phyloP scores from a whole-genome alignment of 2,329 filamentous ascomycete species.

The Pezicula carpinea region DNA sequence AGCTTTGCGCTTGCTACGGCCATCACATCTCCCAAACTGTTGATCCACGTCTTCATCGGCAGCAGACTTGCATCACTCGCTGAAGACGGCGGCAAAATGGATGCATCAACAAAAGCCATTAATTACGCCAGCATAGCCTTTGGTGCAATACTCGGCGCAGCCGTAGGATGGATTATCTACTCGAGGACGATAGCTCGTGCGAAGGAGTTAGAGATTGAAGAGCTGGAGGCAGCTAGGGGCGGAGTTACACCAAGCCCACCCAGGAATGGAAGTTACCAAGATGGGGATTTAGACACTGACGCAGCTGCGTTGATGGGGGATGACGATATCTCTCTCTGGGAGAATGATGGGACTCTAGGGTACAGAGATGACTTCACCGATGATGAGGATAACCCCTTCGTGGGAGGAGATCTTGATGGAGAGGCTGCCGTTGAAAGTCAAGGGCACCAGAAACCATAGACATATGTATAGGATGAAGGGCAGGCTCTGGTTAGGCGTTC shows the following conservation, averaged over 20 bases:
- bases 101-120: constrained; percentile 67
- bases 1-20: constrained; percentile 80
- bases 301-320: constrained; percentile 25
- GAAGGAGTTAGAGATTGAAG: constrained; percentile 44
- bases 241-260: constrained; percentile 5
- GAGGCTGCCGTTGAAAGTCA: background rate
- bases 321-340: constrained; percentile 31
- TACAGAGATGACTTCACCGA: constrained; percentile 28
- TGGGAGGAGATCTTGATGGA: constrained; percentile 16
- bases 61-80: constrained; percentile 75
- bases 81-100: constrained; percentile 82
- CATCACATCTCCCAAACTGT: constrained; percentile 75
- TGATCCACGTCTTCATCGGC: constrained; percentile 92
- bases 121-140: constrained; percentile 79
- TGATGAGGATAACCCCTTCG: constrained; percentile 24
- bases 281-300: constrained; percentile 14
- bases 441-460: background rate
- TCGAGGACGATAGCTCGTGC: constrained; percentile 60
- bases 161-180: constrained; percentile 84
- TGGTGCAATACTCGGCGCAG: constrained; percentile 65
- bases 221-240: constrained; percentile 19
- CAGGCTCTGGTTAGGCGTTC: background rate
- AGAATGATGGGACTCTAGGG: constrained; percentile 16
- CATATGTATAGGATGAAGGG: background rate
- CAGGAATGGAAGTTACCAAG: constrained; percentile 16